Evolutionary conservation across 1,139 yeast species (phyloP).

Genomic region (Candida sanyaensis): DNA sequence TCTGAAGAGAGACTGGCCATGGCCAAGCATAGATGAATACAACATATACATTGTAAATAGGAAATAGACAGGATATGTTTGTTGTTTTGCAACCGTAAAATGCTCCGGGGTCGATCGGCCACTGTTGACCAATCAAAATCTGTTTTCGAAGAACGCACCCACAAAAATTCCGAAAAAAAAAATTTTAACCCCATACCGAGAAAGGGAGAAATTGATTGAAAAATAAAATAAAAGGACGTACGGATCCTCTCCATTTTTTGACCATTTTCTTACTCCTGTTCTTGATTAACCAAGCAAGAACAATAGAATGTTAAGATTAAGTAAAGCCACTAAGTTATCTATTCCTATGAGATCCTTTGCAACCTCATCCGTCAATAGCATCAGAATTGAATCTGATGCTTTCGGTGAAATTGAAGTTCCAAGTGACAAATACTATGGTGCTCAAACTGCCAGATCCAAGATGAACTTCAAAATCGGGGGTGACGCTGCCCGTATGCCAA

Average conservation of each 20-base stretch:
- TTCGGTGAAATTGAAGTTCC: slow-evolving; percentile 96
- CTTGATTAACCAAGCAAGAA: background rate
- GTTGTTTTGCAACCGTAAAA: background rate
- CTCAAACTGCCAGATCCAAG: slow-evolving; percentile 93
- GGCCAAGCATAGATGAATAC: slow-evolving; percentile 25
- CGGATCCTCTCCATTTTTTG: background rate
- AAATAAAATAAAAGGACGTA: background rate
- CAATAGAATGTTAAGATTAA: slow-evolving; percentile 32
- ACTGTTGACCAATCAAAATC: slow-evolving; percentile 1
- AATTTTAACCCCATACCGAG: background rate
- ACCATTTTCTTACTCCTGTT: background rate
- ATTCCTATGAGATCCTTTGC: slow-evolving; percentile 29
- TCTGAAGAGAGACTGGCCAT: slow-evolving; percentile 24
- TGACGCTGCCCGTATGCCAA: slow-evolving; percentile 84
- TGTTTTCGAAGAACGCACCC: background rate
- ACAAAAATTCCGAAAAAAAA: slow-evolving; percentile 1
- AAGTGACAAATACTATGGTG: slow-evolving; percentile 89
- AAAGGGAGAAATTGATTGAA: background rate
- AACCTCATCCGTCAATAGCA: slow-evolving; percentile 25
- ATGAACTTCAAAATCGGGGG: slow-evolving; percentile 97
- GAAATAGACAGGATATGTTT: background rate
- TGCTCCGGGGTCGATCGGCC: background rate
- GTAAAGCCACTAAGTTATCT: slow-evolving; percentile 17
- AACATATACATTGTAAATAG: slow-evolving; percentile 7
- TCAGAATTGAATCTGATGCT: slow-evolving; percentile 89